Conservation (phyloP, 2,329 filamentous ascomycete species). For the Colletotrichum higginsianum region DNA sequence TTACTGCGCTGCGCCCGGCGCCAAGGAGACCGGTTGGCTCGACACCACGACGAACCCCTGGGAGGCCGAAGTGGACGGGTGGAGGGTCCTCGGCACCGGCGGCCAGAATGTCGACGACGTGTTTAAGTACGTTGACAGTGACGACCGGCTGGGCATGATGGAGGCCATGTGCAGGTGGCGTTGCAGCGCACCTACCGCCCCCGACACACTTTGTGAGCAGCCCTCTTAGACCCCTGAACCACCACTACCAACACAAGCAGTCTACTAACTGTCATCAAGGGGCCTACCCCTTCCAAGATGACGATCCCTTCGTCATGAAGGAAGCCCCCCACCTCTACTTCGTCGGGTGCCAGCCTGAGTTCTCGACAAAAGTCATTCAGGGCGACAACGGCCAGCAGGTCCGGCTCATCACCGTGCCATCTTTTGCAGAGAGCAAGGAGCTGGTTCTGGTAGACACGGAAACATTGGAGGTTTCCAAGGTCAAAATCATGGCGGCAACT, state of each 20-base stretch:
- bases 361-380: conserved; percentile 79
- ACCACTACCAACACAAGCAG: neutral
- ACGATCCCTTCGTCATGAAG: conserved; percentile 90
- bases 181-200: conserved; percentile 91
- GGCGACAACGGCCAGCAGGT: conserved; percentile 79
- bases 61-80: conserved; percentile 92
- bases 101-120: conserved; percentile 96
- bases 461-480: conserved; percentile 82
- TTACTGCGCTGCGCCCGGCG: conserved; percentile 75
- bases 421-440: conserved; percentile 83
- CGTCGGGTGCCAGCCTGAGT: conserved; percentile 86
- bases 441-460: conserved; percentile 89
- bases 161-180: conserved; percentile 95
- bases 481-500: conserved; percentile 66
- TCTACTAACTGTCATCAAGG: conserved; percentile 63
- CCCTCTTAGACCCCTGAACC: neutral
- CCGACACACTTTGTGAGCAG: conserved; percentile 90
- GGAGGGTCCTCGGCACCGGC: conserved; percentile 87
- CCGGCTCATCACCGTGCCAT: conserved; percentile 85
- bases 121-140: conserved; percentile 87
- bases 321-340: conserved; percentile 93
- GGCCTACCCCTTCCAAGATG: conserved; percentile 96
- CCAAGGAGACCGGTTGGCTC: conserved; percentile 77
- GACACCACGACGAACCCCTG: conserved; percentile 94
- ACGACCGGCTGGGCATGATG: conserved; percentile 89